Conservation (phyloP, 2,329 filamentous ascomycete species). For the Metarhizium sp. region DNA sequence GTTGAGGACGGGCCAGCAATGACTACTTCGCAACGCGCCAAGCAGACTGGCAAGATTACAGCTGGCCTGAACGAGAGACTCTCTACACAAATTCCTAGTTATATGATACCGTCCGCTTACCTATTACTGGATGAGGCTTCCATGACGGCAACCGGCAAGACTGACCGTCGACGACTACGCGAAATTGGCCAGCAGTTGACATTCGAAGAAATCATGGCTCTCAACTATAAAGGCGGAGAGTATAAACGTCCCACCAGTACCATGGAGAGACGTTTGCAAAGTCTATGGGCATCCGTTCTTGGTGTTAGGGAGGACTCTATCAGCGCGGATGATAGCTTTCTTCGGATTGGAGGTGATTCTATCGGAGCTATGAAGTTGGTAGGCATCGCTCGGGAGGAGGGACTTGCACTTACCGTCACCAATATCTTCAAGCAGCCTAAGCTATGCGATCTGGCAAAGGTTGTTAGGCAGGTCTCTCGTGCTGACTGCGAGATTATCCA, state of each 20-base stretch:
- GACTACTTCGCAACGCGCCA: too few relatives aligned
- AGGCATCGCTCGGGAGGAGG: neutral
- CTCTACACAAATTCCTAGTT: slow-evolving; percentile 8
- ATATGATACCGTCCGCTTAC: slow-evolving; percentile 12
- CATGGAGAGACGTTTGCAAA: slow-evolving; percentile 4
- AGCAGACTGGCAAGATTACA: neutral
- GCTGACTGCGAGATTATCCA: neutral
- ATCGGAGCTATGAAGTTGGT: slow-evolving; percentile 11
- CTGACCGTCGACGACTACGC: slow-evolving; percentile 7
- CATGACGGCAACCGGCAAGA: slow-evolving; percentile 9
- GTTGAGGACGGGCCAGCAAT: neutral
- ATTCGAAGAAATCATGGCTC: neutral
- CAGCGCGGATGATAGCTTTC: slow-evolving; percentile 8
- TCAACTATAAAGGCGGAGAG: neutral
- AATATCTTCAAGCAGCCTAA: slow-evolving; percentile 4
- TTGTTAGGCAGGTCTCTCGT: neutral
- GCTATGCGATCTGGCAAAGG: neutral
- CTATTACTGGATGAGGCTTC: slow-evolving; percentile 9
- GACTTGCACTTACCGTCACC: slow-evolving; percentile 12
- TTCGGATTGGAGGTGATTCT: slow-evolving; percentile 26
- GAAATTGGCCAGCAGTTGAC: slow-evolving; percentile 1
- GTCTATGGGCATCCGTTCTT: slow-evolving; percentile 10
- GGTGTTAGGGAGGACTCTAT: slow-evolving; percentile 6
- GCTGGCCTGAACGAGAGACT: slow-evolving; percentile 1
- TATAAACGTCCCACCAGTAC: neutral